These are phyloP conservation scores for Alliaria petiolata DNA, from an alignment of 345 rosid genomes.

Conservation along the genomic window DNA sequence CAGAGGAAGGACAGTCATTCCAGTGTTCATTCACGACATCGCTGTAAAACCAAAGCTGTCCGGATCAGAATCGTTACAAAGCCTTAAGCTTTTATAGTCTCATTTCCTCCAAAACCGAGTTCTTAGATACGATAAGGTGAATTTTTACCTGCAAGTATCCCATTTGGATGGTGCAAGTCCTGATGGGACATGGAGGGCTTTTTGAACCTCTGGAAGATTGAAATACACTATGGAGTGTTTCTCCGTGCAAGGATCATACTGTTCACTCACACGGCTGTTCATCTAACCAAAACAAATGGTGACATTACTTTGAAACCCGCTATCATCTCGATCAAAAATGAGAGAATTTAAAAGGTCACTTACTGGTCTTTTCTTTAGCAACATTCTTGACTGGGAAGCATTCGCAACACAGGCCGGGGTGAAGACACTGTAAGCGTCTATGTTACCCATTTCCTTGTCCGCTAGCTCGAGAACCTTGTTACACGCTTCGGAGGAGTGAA, in stretches of 20 bases:
- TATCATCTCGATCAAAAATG: background rate
- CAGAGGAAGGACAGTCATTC: constrained; percentile 64
- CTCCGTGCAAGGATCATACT: constrained; percentile 97
- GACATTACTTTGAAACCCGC: background rate
- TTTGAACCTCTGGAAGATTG: constrained; percentile 78
- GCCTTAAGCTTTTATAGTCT: background rate
- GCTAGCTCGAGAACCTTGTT: constrained; percentile 49
- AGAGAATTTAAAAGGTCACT: constrained; percentile 19
- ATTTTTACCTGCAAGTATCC: constrained; percentile 85
- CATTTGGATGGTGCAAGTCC: constrained; percentile 67
- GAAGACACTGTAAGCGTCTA: constrained; percentile 85
- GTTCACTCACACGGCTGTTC: constrained; percentile 53
- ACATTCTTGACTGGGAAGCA: constrained; percentile 47
- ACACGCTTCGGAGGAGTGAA: constrained; percentile 66
- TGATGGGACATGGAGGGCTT: constrained; percentile 68
- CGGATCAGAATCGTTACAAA: constrained; percentile 7
- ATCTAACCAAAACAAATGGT: constrained; percentile 34
- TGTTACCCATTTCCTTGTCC: constrained; percentile 62
- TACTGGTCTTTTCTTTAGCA: constrained; percentile 60
- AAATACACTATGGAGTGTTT: constrained; percentile 70
- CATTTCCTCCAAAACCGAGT: background rate
- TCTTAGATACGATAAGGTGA: background rate
- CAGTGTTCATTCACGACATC: constrained; percentile 44
- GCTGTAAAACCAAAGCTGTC: constrained; percentile 38
- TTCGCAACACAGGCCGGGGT: constrained; percentile 67